Evolutionary conservation across 179 eudicot species (phyloP), one percentile per base, ranked within the genome.

Genomic region (Camellia oleifera): DNA sequence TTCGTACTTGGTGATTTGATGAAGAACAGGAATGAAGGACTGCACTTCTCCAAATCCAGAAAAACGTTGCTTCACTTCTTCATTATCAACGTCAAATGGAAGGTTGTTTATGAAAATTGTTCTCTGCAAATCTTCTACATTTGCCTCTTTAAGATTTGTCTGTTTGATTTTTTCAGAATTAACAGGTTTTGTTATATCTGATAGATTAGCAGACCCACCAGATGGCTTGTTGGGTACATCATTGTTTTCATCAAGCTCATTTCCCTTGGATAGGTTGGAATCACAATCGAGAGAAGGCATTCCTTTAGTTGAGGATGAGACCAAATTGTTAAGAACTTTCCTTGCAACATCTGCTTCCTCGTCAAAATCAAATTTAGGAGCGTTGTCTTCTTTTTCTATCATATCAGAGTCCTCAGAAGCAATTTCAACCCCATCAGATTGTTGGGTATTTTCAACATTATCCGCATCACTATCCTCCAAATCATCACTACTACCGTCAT

Each of bases 31-130:
- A 69, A 88, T n/a, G 75, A 92, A 91, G 66, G 93, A 90, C 77
- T 87, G 86, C 83, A 96, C 91, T 89, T 89, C 92, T 79, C 99
- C 99, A 84, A 92, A 92, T 79, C 88, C 87, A 60, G 91, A 85
- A 72, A 96, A 96, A 6, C 99, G 91, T 79, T 94, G 97, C 84
- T 89, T 94, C 82, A 96, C 91, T 90, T 96, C 99, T 82, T 91
- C 98, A 70, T 80, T 83, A 79, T 86, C 87, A 78, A 85, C 77
- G 57, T 96, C 99, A 80, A 94, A 96, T 69, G 98, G 98, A 86
- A 96, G 92, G 76, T 96, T 94, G 86, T 87, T 86, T 40, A 96
- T 88, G 73, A 96, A 96, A 76, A 96, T 67, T 74, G 98, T 96
- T 71, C 81, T 88, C 79, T 86, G 82, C 85, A 96, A 84, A 68